Conservation (phyloP, 1,284 basidiomycete genomes). For the Sanguinoderma infundibulare region DNA sequence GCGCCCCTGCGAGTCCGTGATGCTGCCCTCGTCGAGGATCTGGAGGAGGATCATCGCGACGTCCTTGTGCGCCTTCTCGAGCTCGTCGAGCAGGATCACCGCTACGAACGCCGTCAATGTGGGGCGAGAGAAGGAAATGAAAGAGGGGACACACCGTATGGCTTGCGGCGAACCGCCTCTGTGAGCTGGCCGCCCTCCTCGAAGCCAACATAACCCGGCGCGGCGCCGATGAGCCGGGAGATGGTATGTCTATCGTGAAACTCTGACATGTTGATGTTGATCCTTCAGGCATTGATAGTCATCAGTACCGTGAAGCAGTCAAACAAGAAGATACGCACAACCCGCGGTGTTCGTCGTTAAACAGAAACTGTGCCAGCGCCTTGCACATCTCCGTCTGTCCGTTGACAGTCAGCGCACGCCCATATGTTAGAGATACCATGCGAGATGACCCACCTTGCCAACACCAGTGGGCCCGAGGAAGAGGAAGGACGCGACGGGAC, state of each 20-base stretch:
- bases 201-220: slow-evolving; percentile 93
- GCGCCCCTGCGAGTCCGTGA: slow-evolving; percentile 81
- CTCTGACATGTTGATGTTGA: slow-evolving; percentile 94
- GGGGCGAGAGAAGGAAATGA: background rate
- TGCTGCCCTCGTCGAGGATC: slow-evolving; percentile 89
- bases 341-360: slow-evolving; percentile 85
- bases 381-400: slow-evolving; percentile 86
- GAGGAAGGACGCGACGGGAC: slow-evolving; percentile 91
- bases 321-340: slow-evolving; percentile 52
- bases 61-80: slow-evolving; percentile 93
- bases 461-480: slow-evolving; percentile 91
- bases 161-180: slow-evolving; percentile 84
- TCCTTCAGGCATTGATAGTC: slow-evolving; percentile 48
- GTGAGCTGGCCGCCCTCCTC: slow-evolving; percentile 92
- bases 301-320: background rate
- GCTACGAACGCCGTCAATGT: slow-evolving; percentile 44
- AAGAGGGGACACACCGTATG: slow-evolving; percentile 60
- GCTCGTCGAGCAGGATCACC: slow-evolving; percentile 83
- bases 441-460: slow-evolving; percentile 59
- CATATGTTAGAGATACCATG: background rate
- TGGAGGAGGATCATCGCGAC: slow-evolving; percentile 92
- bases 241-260: slow-evolving; percentile 92
- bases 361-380: slow-evolving; percentile 84
- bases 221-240: slow-evolving; percentile 88
- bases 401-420: background rate